Evolutionary conservation across 1,284 basidiomycete genomes (phyloP).

Genomic region (Ceraceosorus guamensis): DNA sequence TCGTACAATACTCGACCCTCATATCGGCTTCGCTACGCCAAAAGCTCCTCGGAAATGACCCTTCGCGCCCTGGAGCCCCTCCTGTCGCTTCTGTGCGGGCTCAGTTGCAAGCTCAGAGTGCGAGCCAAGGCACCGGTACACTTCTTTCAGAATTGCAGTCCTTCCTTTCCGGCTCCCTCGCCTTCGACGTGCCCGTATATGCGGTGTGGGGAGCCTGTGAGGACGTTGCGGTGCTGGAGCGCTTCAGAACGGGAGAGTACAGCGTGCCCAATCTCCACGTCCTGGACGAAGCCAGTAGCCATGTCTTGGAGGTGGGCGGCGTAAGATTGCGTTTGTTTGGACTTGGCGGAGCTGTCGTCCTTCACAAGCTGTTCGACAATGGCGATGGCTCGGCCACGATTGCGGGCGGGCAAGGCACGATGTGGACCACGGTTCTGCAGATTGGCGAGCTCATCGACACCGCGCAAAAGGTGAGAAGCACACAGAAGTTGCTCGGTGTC

Average conservation of each 20-base stretch:
- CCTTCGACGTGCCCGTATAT: conserved; percentile 68
- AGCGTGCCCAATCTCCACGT: conserved; percentile 69
- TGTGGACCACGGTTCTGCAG: conserved; percentile 97
- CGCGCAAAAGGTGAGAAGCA: conserved; percentile 67
- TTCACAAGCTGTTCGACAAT: conserved; percentile 96
- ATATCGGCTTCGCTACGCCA: conserved; percentile 73
- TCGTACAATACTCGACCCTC: conserved; percentile 95
- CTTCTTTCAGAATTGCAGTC: conserved; percentile 85
- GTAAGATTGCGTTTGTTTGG: conserved; percentile 87
- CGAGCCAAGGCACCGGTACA: too few species aligned
- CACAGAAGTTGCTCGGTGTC: background rate
- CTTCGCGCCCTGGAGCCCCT: too few species aligned
- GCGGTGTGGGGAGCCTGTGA: conserved; percentile 97
- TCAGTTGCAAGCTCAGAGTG: too few species aligned
- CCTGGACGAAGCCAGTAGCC: conserved; percentile 87
- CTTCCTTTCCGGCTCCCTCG: conserved; percentile 63
- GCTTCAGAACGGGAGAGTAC: conserved; percentile 75
- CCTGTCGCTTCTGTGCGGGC: too few species aligned
- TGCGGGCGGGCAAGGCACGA: conserved; percentile 92
- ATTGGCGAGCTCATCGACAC: conserved; percentile 97
- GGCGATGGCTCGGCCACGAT: conserved; percentile 90
- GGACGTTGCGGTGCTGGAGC: conserved; percentile 85
- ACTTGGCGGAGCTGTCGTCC: conserved; percentile 87
- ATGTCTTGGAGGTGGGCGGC: conserved; percentile 81
- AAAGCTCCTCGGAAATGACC: conserved; percentile 65